A percentile compares a stretch with the other conserved stretches of the same genome.
Evolutionary conservation across 257 asterid genomes (phyloP).

Genomic region (Solanum bukasovii): DNA sequence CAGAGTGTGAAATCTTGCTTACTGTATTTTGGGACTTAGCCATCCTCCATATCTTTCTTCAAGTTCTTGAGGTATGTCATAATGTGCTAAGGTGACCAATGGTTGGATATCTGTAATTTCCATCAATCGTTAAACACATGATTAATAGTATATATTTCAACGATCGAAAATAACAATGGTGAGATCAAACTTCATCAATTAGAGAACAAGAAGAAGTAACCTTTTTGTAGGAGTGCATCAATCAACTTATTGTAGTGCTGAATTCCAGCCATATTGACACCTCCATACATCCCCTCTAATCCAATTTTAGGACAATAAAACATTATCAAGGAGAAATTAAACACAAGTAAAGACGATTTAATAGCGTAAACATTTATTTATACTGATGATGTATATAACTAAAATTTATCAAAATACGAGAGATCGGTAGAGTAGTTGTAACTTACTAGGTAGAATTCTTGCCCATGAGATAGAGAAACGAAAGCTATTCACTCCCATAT

Average conservation of each 20-base stretch:
- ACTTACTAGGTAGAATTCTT: slow-evolving; percentile 60
- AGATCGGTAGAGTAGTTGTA: not conserved
- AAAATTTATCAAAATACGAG: not conserved
- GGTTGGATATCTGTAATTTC: slow-evolving; percentile 44
- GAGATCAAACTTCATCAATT: not conserved
- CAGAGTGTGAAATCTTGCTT: not conserved
- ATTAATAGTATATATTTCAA: not conserved
- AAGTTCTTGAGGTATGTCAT: slow-evolving; percentile 67
- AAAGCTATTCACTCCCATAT: slow-evolving; percentile 48
- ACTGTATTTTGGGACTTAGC: slow-evolving; percentile 47
- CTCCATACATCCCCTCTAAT: slow-evolving; percentile 5
- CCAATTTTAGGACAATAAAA: not conserved
- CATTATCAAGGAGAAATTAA: not conserved
- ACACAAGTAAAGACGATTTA: not conserved
- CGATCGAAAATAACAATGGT: not conserved
- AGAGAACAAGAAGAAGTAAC: slow-evolving; percentile 1
- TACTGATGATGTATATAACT: not conserved
- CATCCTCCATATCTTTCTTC: slow-evolving; percentile 60
- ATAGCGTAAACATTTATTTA: not conserved
- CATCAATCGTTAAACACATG: not conserved
- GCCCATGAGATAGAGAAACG: slow-evolving; percentile 73
- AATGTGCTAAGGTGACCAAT: slow-evolving; percentile 44
- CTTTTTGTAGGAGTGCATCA: slow-evolving; percentile 33
- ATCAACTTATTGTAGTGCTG: slow-evolving; percentile 1
- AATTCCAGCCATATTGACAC: slow-evolving; percentile 7